Evolutionary conservation across 495 filamentous ascomycete species (phyloP).

Genomic region (Wilcoxina mikolae): DNA sequence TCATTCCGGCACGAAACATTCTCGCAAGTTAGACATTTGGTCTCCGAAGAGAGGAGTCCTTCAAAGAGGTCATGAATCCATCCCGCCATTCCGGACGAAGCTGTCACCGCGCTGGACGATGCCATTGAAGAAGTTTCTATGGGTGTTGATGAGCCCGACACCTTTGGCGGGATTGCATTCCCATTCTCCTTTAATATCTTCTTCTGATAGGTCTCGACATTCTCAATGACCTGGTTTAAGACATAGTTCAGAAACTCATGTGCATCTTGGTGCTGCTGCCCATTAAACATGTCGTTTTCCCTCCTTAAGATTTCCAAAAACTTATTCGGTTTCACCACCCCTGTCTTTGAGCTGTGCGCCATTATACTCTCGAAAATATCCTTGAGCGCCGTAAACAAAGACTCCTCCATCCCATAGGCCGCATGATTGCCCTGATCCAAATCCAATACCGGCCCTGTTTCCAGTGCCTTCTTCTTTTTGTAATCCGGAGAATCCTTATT

Average conservation of each 20-base stretch:
- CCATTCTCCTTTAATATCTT: conserved; percentile 27
- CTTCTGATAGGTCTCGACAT: conserved; percentile 53
- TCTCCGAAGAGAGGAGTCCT: conserved; percentile 86
- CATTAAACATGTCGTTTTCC: conserved; percentile 95
- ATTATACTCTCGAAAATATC: conserved; percentile 92
- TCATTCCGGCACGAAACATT: conserved; percentile 91
- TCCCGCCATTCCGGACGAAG: conserved; percentile 41
- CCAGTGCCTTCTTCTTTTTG: conserved; percentile 87
- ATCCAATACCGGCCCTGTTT: conserved; percentile 70
- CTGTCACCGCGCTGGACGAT: conserved; percentile 18
- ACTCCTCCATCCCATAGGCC: conserved; percentile 85
- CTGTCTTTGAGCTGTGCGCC: conserved; percentile 63
- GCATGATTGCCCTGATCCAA: conserved; percentile 62
- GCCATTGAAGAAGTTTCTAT: conserved; percentile 30
- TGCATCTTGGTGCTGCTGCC: conserved; percentile 93
- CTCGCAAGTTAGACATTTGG: conserved; percentile 90
- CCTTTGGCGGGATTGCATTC: conserved; percentile 31
- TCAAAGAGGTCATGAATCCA: conserved; percentile 99
- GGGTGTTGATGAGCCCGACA: conserved; percentile 29
- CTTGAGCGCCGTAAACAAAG: conserved; percentile 82
- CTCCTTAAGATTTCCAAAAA: conserved; percentile 86
- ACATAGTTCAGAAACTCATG: conserved; percentile 93
- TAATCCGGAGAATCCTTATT: conserved; percentile 68
- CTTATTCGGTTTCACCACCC: conserved; percentile 81
- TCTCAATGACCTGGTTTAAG: conserved; percentile 88